Evolutionary conservation across 139 green algal genomes (phyloP), one percentile per base, ranked within the genome.

Genomic region (Chlorella sp.): DNA sequence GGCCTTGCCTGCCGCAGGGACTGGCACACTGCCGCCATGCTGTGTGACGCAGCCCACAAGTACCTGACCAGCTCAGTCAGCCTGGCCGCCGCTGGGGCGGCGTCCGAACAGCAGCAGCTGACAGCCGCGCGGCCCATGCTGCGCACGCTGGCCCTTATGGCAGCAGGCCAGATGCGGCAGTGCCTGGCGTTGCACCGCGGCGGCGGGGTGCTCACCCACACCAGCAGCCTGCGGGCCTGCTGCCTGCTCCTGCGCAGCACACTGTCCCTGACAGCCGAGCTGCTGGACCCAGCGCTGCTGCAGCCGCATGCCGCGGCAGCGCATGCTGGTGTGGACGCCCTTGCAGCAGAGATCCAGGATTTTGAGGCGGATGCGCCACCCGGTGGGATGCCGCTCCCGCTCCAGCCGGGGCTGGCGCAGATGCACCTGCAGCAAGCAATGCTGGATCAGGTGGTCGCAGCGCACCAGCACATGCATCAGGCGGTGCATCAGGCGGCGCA

Each of bases 21-120:
- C 72, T 78, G 72, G 72, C 72, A 78, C 72, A 48, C 36, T 3
- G 72, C 72, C 5, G 72, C 72, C 72, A 78, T 78, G 72, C 43
- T 78, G 72, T 20, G 43, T 36, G 72, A 78, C 43, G 56, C 28
- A 8, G 72, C 43, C 13, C 3, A 14, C 43, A 78, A 78, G 72
- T 78, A 78, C 72, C 43, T 78, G 16, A 17, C 22, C 32, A 78
- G 72, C 72, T 54, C 36, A 16, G 24, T 30, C 43, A 58, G 72
- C 43, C 72, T 78, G 43, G 72, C 44, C 11, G 28, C 72, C 3
- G 14, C 44, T 16, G 72, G 43, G 24, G 72, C 40, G 11, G 72
- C 30, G 6, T 30, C 72, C 0, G 72, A 78, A 30, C 72, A 60
- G 20, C 30, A 9, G 72, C 72, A 78, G 72, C 72, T 78, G 72